Evolutionary conservation across 2,329 filamentous ascomycete species (phyloP), one percentile per base, ranked within the genome.

Genomic region (Pyrenophora graminea): DNA sequence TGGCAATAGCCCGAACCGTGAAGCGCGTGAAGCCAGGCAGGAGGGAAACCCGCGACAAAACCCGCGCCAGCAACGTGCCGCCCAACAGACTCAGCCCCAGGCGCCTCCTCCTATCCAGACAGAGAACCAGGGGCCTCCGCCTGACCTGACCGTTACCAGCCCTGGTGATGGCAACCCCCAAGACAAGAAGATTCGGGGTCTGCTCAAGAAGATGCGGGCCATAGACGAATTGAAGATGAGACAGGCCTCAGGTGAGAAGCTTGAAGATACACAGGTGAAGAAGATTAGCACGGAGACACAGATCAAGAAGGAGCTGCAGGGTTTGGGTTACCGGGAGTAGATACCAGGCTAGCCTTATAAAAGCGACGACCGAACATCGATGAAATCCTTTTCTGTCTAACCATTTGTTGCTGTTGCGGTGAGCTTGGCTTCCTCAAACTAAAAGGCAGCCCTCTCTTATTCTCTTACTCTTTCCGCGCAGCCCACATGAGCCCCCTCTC

Each of bases 211-310:
- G 83, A 89, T 99, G 56, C 86, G 94, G 17, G 94, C 94, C 9
- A 99, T 99, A 69, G 94, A 99, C 71, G 94, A 99, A 72, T 79
- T 99, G 55, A 96, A 97, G 80, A 97, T 97, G 92, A 86, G 94
- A 49, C 86, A 92, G 61, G 94, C 93, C 2, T 87, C 88, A 30
- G 93, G 93, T 4, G 94, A 99, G 81, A 97, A 97, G 81, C 79
- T 99, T 54, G 94, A 99, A 78, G 93, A 97, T 69, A 99, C 94
- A 27, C 94, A 99, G 78, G 86, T 99, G 76, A 95, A 96, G 82
- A 99, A 99, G 83, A 99, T 99, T 65, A 84, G 85, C 48, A 97
- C 91, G 18, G 96, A 97, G 79, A 80, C 86, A 41, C 77, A 83
- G 13, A 93, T 99, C 51, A 81, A 92, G 56, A 90, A 88, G 76